A percentile compares a stretch with the other conserved stretches of the same genome.
phyloP scores from a whole-genome alignment of 2,329 filamentous ascomycete genomes.

The Incumbomyces lentus region DNA sequence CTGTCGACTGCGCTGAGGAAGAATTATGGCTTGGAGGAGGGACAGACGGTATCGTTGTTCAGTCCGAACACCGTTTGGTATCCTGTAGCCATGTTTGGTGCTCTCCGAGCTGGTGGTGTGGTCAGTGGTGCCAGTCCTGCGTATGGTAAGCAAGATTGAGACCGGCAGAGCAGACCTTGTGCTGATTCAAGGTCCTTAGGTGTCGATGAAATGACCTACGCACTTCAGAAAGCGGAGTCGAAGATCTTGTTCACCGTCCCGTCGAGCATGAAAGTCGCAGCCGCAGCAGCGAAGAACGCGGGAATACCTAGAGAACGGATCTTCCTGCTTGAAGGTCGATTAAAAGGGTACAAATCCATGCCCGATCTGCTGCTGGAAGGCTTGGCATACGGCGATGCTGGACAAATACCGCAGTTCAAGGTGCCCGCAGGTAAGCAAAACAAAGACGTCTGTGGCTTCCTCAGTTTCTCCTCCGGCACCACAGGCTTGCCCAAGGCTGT shows the following conservation, averaged over 20 bases:
- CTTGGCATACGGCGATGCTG: constrained; percentile 27
- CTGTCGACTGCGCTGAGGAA: constrained; percentile 51
- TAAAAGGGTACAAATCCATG: constrained; percentile 39
- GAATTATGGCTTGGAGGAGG: constrained; percentile 43
- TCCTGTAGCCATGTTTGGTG: constrained; percentile 51
- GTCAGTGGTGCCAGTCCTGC: constrained; percentile 55
- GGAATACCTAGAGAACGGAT: constrained; percentile 43
- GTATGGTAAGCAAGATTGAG: constrained; percentile 36
- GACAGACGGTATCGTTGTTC: constrained; percentile 52
- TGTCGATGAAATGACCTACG: constrained; percentile 58
- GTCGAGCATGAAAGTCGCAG: constrained; percentile 46
- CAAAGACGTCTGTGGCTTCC: constrained; percentile 43
- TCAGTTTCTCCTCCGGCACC: constrained; percentile 28
- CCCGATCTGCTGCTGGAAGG: constrained; percentile 26
- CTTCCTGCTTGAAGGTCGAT: constrained; percentile 47
- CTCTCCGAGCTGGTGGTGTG: constrained; percentile 44
- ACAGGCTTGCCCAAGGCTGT: constrained; percentile 26
- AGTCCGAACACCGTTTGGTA: constrained; percentile 58
- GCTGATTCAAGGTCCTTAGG: neutral
- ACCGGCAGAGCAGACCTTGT: neutral
- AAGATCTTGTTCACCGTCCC: constrained; percentile 44
- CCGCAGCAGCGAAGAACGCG: constrained; percentile 43
- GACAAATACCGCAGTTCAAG: constrained; percentile 40
- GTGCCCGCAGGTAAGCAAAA: constrained; percentile 46
- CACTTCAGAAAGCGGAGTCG: constrained; percentile 46